Conservation (phyloP, 1,139 yeast species). For the Yamadazyma atlantica region DNA sequence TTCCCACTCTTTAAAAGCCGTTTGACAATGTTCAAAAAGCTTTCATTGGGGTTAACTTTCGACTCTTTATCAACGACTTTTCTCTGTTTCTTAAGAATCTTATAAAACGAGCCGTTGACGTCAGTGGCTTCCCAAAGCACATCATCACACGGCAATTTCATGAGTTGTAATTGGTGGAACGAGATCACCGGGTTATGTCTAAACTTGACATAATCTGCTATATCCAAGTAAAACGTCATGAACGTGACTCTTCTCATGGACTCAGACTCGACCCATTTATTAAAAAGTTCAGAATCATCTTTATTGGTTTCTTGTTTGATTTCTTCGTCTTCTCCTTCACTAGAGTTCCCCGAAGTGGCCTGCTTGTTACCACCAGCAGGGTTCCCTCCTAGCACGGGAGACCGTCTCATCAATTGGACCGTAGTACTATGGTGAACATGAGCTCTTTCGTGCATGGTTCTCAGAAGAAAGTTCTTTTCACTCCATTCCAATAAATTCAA, state of each 20-base stretch:
- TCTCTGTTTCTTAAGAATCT: constrained; percentile 38
- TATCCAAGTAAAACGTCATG: constrained; percentile 79
- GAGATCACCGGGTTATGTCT: constrained; percentile 71
- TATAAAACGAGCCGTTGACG: constrained; percentile 40
- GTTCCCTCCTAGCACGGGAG: constrained; percentile 70
- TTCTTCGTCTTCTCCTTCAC: constrained; percentile 25
- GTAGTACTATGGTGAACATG: constrained; percentile 80
- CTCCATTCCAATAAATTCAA: constrained; percentile 62
- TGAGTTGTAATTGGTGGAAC: constrained; percentile 71
- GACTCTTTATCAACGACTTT: constrained; percentile 17
- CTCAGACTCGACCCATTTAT: constrained; percentile 75
- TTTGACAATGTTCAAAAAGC: constrained; percentile 37
- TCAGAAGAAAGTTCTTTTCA: constrained; percentile 62
- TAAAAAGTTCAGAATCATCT: constrained; percentile 31
- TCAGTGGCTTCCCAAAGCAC: constrained; percentile 63
- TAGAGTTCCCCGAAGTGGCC: constrained; percentile 9
- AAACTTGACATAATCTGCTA: constrained; percentile 73
- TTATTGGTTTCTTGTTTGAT: constrained; percentile 14
- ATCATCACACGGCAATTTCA: constrained; percentile 71
- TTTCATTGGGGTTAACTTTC: constrained; percentile 23
- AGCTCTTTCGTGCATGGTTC: constrained; percentile 70
- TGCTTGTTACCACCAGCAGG: constrained; percentile 34
- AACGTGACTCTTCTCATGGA: constrained; percentile 74
- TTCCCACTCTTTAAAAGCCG: constrained; percentile 20
- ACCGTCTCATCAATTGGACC: constrained; percentile 68